A percentile compares a stretch with the other conserved stretches of the same genome.
phyloP scores from a whole-genome alignment of 345 rosid genomes.

The Syzygium oleosum region DNA sequence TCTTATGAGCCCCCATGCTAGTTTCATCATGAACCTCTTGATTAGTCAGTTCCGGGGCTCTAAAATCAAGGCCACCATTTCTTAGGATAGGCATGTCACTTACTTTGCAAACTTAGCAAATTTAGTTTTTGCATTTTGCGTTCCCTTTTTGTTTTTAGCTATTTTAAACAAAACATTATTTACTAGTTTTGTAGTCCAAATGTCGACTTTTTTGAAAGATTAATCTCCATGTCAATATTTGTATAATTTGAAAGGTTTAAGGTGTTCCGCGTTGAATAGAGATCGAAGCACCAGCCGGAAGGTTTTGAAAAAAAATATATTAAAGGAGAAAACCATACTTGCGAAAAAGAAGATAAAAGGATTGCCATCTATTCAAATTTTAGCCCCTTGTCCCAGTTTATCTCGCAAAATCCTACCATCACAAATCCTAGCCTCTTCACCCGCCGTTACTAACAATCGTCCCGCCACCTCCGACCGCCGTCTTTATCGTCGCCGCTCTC shows the following conservation, averaged over 20 bases:
- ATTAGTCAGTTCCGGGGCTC: too few species aligned
- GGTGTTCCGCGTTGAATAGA: neutral
- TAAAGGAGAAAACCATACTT: rapidly evolving
- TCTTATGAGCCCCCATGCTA: too few species aligned
- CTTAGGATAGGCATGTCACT: neutral
- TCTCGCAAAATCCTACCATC: neutral
- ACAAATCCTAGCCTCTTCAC: neutral
- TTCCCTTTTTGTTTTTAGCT: neutral
- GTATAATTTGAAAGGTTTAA: neutral
- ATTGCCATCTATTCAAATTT: neutral
- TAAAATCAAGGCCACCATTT: too few species aligned
- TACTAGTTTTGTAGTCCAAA: neutral
- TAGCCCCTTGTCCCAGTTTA: rapidly evolving
- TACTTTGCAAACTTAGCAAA: neutral
- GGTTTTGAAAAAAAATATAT: neutral
- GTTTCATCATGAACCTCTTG: too few species aligned
- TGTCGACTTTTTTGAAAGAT: neutral
- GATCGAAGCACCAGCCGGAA: rapidly evolving
- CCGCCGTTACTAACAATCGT: neutral
- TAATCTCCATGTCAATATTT: neutral
- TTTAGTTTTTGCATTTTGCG: neutral
- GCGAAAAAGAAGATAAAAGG: neutral
- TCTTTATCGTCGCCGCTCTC: neutral
- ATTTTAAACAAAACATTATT: neutral
- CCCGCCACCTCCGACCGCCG: rapidly evolving